Evolutionary conservation across 345 rosid species (phyloP), one percentile per base, ranked within the genome.

Genomic region (Eucalyptus cloeziana): DNA sequence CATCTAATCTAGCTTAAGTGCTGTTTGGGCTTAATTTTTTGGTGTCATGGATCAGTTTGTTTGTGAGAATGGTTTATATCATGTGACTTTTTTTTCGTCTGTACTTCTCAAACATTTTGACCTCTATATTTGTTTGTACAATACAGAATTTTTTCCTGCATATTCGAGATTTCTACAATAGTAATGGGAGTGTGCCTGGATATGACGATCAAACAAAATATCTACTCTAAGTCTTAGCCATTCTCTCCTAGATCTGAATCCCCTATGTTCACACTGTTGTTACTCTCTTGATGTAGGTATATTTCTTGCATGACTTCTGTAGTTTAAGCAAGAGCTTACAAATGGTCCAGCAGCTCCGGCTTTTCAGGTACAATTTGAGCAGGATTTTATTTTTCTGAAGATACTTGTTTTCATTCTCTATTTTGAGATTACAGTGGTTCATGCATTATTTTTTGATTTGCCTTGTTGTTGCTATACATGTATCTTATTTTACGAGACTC

Each of bases 331-430:
- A 96, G 94, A 95, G 95, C 92, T 93, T 96, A 89, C 99, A 95
- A 90, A 94, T 96, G 97, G 98, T 95, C 87, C 99, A 95, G 95
- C 97, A 96, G 93, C 94, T 97, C 89, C 97, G 96, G 87, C 93
- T 97, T 81, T 95, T 94, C 94, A 93, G 94, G 99, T 96, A 92
- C 79, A 90, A 86, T 64, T 60, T 88, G 25, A 85, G 51, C 90
- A 91, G 86, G 83, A 87, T 87, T 52, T 56, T 52, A 85, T 51
- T 89, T 43, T 88, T 71, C 83, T 76, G 49, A 58, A 80, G 86
- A 50, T 51, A 14, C 56, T 81, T 83, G 47, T 7, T 54, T 52
- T 85, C 25, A 24, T 27, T 58, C 49, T 58, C 85, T 44, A 27
- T 25, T 83, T 56, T 31, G 52, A 43, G 44, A 67, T 49, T 14